Evolutionary conservation across 176 grass and related monocot genomes (phyloP), one percentile per base, ranked within the genome.

Genomic region (Aegilops longissima): DNA sequence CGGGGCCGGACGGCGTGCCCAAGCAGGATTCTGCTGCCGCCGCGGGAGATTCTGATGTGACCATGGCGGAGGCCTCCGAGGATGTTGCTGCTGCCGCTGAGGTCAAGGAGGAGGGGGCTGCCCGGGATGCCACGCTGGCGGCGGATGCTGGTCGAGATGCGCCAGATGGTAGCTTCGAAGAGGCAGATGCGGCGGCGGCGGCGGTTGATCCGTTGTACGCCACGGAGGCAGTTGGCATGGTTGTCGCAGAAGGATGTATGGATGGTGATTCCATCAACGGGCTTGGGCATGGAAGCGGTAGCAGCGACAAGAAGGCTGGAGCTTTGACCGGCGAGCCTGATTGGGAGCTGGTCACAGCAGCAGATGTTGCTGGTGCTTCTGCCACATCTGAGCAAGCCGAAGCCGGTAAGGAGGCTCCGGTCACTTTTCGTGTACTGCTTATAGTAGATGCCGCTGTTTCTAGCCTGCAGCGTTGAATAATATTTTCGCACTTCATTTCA

Each of bases 151-250:
- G 30, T 33, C 24, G 1, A 17, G 78, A n/a, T 59, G 56, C 56
- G 56, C 56, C 18, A 21, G 20, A 59, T 21, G 56, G 18, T 9
- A 18, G 18, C 56, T 18, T 2, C 0, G 18, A 59, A 36, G 38
- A 11, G 66, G 81, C 72, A 0, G 49, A 76, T 34, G 59, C 18
- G 5, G 33, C 30, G 24, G 40, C 17, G 4, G 23, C 24, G 64
- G 67, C 17, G 76, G 67, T 10, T 45, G 76, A 87, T 74, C 76
- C 76, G 21, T 5, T 87, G 30, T 87, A 62, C 38, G 47, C 14
- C 10, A 91, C 89, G 10, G 85, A 70, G 68, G 66, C 67, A 1
- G 85, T 81, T 39, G 81, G 76, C 58, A 80, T 87, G 89, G n/a
- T 87, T 30, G 40, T 51, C n/a, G 62, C 16, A 9, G 82, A 90